Percentiles rank a stretch among this genome's conserved stretches.
These are phyloP conservation scores for Stephanodiscus triporus DNA, from an alignment of 108 stramenopile species.

Conservation along the genomic window DNA sequence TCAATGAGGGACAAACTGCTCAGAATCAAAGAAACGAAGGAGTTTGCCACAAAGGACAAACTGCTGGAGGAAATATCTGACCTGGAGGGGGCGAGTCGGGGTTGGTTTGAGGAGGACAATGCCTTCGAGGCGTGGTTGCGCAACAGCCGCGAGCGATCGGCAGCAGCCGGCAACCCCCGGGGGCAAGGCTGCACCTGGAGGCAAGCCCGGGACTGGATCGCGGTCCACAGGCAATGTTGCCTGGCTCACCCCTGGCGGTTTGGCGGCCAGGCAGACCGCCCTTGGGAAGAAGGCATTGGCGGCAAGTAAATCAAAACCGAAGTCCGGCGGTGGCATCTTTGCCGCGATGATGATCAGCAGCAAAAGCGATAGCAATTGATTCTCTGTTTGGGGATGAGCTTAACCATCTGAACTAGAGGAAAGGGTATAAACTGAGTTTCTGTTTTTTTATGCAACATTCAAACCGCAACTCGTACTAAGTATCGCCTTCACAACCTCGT, in stretches of 20 bases:
- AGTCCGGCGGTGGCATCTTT: constrained; percentile 55
- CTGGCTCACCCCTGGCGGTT: constrained; percentile 48
- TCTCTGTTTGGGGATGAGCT: too few relatives aligned
- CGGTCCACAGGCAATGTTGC: too few relatives aligned
- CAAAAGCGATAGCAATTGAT: constrained; percentile 78
- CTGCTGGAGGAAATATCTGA: constrained; percentile 68
- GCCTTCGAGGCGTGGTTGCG: too few relatives aligned
- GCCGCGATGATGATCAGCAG: constrained; percentile 82
- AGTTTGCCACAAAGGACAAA: constrained; percentile 73
- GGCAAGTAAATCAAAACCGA: constrained; percentile 25
- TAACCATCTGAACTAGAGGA: too few relatives aligned
- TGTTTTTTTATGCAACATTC: too few relatives aligned
- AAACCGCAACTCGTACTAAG: too few relatives aligned
- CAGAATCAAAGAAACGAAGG: constrained; percentile 73
- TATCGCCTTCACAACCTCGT: too few relatives aligned
- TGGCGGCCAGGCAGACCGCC: constrained; percentile 28
- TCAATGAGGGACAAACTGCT: constrained; percentile 68
- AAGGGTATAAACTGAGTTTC: too few relatives aligned
- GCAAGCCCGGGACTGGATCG: constrained; percentile 37
- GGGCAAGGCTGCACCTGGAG: neutral
- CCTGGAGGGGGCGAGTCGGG: constrained; percentile 69
- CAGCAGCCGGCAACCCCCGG: constrained; percentile 20
- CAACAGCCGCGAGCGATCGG: constrained; percentile 26
- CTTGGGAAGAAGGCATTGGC: too few relatives aligned
- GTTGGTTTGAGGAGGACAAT: too few relatives aligned